Evolutionary conservation across 768 basidiomycete genomes (phyloP).

Genomic region (Rhodotorula babjevae): DNA sequence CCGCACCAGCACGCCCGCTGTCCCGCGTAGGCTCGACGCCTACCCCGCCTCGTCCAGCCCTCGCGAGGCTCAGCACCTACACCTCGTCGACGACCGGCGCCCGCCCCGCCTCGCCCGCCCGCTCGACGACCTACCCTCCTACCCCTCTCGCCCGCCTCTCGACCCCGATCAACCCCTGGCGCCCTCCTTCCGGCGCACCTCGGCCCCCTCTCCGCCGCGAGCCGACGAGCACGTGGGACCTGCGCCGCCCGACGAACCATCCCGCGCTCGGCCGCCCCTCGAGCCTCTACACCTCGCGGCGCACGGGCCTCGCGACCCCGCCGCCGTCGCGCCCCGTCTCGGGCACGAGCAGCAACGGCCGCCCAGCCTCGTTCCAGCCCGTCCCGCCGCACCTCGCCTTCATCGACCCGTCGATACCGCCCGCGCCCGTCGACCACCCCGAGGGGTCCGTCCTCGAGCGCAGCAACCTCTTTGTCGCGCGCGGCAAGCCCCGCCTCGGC

Average conservation of each 20-base stretch:
- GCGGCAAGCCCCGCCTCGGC: background rate
- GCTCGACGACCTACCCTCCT: too few species aligned
- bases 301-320: background rate
- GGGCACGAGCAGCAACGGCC: too few species aligned
- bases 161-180: too few species aligned
- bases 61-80: background rate
- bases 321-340: background rate
- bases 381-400: background rate
- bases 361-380: background rate
- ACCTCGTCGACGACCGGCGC: too few species aligned
- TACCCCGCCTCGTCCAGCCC: background rate
- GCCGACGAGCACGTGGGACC: background rate
- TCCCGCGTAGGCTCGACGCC: background rate
- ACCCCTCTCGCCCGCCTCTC: background rate
- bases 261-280: background rate
- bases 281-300: background rate
- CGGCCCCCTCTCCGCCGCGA: background rate
- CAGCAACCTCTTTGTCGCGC: background rate
- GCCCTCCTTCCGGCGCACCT: background rate
- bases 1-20: background rate
- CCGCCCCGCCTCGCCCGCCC: background rate
- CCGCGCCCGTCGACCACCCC: background rate
- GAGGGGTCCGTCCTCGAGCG: background rate
- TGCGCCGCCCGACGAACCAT: too few species aligned
- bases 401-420: constrained; percentile 1